Evolutionary conservation across 345 rosid genomes (phyloP).

Genomic region (Alliaria petiolata): DNA sequence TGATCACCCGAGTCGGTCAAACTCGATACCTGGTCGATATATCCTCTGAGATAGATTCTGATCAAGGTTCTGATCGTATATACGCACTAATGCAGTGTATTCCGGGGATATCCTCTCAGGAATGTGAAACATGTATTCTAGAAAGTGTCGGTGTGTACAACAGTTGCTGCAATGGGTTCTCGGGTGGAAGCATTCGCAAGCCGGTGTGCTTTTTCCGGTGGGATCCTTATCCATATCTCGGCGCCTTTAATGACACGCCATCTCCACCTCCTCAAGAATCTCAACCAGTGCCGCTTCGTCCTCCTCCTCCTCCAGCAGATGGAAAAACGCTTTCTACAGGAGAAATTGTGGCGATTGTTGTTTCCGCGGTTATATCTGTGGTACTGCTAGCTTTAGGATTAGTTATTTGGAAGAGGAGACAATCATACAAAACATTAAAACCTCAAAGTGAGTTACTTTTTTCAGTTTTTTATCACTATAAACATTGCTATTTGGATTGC

Average conservation of each 20-base stretch:
- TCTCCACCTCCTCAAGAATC: background rate
- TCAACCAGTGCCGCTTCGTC: background rate
- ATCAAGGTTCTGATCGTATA: background rate
- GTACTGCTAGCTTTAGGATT: background rate
- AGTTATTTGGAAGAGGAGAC: background rate
- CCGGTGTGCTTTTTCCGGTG: constrained; percentile 21
- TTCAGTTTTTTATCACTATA: background rate
- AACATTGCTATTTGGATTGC: background rate
- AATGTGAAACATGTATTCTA: constrained; percentile 22
- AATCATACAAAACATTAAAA: background rate
- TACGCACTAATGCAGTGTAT: constrained; percentile 23
- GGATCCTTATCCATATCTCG: constrained; percentile 12
- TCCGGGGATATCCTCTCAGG: constrained; percentile 4
- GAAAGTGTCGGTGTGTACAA: background rate
- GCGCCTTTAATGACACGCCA: background rate
- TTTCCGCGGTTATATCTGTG: background rate
- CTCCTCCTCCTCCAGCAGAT: background rate
- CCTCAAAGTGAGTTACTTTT: background rate
- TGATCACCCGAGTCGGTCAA: too few species aligned
- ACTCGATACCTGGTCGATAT: too few species aligned
- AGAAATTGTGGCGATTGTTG: background rate
- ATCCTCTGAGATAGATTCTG: too few species aligned
- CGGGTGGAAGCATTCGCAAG: constrained; percentile 6
- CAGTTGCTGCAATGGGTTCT: background rate
- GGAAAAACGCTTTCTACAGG: background rate